Evolutionary conservation across 2,329 filamentous ascomycete genomes (phyloP).

Genomic region (Talaromyces sp.): DNA sequence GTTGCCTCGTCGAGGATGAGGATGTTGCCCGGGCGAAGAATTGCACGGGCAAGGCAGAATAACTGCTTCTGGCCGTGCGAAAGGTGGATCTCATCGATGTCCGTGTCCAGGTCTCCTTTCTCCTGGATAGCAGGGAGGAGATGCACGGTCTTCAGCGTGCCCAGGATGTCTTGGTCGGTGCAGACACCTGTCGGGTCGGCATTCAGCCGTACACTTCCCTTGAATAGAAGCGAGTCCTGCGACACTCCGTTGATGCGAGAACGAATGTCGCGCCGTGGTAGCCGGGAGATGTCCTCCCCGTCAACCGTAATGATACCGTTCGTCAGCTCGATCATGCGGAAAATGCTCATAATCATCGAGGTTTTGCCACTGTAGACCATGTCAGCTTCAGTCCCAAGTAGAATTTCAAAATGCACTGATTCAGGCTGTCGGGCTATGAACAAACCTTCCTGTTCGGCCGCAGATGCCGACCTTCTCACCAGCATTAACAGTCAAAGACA

Average conservation of each 20-base stretch:
- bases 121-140: constrained; percentile 40
- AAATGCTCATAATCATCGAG: constrained; percentile 45
- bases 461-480: constrained; percentile 48
- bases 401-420: background rate
- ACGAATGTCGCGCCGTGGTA: constrained; percentile 45
- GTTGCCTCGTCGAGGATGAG: constrained; percentile 50
- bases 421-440: background rate
- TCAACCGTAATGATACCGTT: constrained; percentile 48
- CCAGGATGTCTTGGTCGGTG: constrained; percentile 38
- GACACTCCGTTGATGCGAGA: constrained; percentile 46
- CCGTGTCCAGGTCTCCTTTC: constrained; percentile 43
- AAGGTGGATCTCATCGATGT: constrained; percentile 54
- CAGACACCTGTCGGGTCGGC: constrained; percentile 39
- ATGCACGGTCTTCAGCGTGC: constrained; percentile 43
- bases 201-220: constrained; percentile 44
- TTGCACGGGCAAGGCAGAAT: constrained; percentile 63
- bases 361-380: constrained; percentile 43
- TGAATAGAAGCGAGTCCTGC: constrained; percentile 49
- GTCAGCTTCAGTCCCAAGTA: background rate
- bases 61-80: constrained; percentile 66
- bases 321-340: constrained; percentile 47
- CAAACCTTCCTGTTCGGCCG: constrained; percentile 43
- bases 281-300: constrained; percentile 42
- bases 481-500: constrained; percentile 49
- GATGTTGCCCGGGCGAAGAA: constrained; percentile 52